These are phyloP conservation scores for Zychaea mexicana DNA, from an alignment of 371 early-diverging fungal genomes.

Conservation along the genomic window DNA sequence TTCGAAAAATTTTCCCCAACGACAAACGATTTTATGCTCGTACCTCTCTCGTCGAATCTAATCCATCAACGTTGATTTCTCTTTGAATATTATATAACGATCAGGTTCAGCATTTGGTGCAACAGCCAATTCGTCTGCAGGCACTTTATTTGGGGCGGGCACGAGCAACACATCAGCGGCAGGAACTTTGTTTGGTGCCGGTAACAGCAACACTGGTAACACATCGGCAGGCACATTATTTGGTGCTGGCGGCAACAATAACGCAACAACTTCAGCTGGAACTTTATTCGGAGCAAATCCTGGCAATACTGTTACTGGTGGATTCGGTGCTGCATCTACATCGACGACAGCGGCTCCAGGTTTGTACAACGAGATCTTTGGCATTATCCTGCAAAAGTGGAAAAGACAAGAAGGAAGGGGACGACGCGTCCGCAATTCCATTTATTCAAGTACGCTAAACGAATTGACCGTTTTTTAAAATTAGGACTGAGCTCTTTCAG, in stretches of 20 bases:
- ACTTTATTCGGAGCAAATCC: conserved; percentile 15
- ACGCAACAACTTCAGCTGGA: conserved; percentile 8
- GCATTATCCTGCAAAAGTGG: too few species aligned
- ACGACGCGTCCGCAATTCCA: too few species aligned
- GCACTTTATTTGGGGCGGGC: neutral
- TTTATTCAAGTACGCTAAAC: too few species aligned
- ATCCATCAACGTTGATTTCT: too few species aligned
- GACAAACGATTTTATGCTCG: neutral
- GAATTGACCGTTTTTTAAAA: too few species aligned
- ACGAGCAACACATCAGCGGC: neutral
- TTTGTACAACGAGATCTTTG: too few species aligned
- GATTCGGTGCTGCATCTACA: conserved; percentile 5
- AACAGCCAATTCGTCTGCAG: neutral
- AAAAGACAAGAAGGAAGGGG: neutral
- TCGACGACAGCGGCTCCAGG: conserved; percentile 1
- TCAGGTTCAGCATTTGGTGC: neutral
- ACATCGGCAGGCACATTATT: conserved; percentile 16
- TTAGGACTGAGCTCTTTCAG: too few species aligned
- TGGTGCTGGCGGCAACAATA: neutral
- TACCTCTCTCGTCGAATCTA: too few species aligned
- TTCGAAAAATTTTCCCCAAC: neutral
- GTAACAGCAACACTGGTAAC: neutral
- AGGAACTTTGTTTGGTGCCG: conserved; percentile 9
- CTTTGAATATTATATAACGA: too few species aligned
- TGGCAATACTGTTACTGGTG: conserved; percentile 6